Base-by-base conservation (phyloP, 106 monocot species). In the Dactylorhiza incarnata region DNA sequence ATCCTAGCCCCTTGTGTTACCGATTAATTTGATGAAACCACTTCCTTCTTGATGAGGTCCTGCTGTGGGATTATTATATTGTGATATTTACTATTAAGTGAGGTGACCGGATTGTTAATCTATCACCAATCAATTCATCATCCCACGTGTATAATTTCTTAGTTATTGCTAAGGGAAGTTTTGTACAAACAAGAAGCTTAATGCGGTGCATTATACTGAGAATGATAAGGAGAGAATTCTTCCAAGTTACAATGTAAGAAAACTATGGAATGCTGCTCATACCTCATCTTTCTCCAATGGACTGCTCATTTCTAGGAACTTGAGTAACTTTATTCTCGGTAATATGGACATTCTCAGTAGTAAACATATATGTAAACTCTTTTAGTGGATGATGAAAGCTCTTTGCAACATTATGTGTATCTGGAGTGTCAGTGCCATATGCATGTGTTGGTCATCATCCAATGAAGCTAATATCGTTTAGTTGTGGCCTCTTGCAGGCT, bases 401-500 rank as follows among this genome's bases (percentile, higher is more conserved):
- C 4, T 44, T 13, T 19, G 24, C 65, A 65, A 46, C 69, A n/a
- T 69, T 16, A 15, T 37, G 45, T 69, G 45, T 15, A 13, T 4
- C 19, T 65, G 10, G 65, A 65, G 17, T 65, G 65, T 13, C 7
- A 61, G 65, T 59, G 58, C 58, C 9, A 12, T 26, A 6, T 66
- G 66, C 66, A 69, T 68, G 68, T 44, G 16, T 44, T 66, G 68
- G 43, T 68, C 20, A 5, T 68, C 68, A 68, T 69, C 37, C 29
- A 12, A 9, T 66, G 23, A 66, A 37, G 29, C 37, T 59, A 29
- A 65, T 65, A 26, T 65, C 16, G 15, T 46, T 69, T 44, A 17
- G 45, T 5, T 46, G n/a, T 69, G 69, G 14, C 22, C 37, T 75
- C 16, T 75, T 43, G 43, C 54, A 74, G 74, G 74, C 74, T 55